Base-by-base conservation (phyloP, 2,329 filamentous ascomycete species). In the Gnomoniopsis smithogilvyi region DNA sequence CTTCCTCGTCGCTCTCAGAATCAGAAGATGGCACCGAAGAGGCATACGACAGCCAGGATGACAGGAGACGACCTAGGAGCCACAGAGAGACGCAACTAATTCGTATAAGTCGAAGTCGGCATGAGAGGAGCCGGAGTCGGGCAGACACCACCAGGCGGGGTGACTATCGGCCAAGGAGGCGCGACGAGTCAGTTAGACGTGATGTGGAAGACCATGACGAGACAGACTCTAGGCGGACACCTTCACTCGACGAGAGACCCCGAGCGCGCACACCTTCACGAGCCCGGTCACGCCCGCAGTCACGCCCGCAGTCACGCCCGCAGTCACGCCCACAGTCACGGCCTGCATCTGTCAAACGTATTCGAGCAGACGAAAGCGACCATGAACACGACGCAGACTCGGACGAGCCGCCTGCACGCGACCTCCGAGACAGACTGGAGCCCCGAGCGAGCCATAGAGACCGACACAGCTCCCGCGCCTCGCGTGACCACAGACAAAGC, bases 1-100 rank as follows among this genome's bases (percentile, higher is more conserved):
- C 38, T 17, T 75, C 74, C 3, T 66, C 72, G 8, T 71, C 61
- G n/a, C 48, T 48, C 12, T 41, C 67, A 53, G 76, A 73, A 26
- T 74, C 74, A 6, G 76, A 75, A 21, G 60, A 52, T 34, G 69
- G 68, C 15, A 74, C 73, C n/a, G 72, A 71, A n/a, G 67, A 67
- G 4, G 73, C 71, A 45, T 64, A 67, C n/a, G 72, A 70, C 33
- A 72, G 72, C 7, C 65, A 67, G 21, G 73, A 74, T 11, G 70
- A 73, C 22, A 67, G 64, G 38, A 66, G 66, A 47, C 64, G 63
- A 14, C 62, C 56, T 48, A 66, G 52, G 60, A 61, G 30, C 59
- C 62, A 61, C 45, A 64, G 63, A 30, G 57, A 58, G 30, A 43
- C 33, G 36, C 59, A 57, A 36, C 57, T 59, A 22, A 41, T 59